phyloP scores from a whole-genome alignment of 179 eudicot genomes.

The Corrigiola litoralis region DNA sequence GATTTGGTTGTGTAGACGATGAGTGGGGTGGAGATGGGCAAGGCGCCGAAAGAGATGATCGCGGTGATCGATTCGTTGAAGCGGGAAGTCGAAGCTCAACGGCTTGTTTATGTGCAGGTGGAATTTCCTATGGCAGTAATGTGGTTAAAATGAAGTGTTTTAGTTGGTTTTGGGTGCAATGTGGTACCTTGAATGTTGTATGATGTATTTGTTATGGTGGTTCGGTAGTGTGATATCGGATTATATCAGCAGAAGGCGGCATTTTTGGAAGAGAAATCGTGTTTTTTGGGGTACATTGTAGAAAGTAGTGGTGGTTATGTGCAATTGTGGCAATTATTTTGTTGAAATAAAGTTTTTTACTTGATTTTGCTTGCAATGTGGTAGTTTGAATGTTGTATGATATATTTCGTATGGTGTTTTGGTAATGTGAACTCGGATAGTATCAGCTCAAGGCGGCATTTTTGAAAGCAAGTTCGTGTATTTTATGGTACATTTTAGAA shows the following conservation, averaged over 20 bases:
- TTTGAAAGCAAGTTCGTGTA: background rate
- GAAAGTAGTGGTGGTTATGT: background rate
- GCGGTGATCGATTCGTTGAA: conserved; percentile 64
- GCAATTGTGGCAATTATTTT: background rate
- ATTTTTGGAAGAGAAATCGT: background rate
- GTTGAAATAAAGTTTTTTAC: background rate
- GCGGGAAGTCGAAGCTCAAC: conserved; percentile 62
- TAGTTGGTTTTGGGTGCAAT: too few relatives aligned
- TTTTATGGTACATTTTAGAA: background rate
- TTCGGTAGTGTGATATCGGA: too few relatives aligned
- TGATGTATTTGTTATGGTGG: too few relatives aligned
- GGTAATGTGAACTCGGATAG: background rate
- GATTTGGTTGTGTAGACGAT: conserved; percentile 8
- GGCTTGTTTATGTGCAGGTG: conserved; percentile 62
- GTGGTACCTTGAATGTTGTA: too few relatives aligned
- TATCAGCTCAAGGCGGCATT: background rate
- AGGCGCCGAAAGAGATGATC: conserved; percentile 37
- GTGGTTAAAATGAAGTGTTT: too few relatives aligned
- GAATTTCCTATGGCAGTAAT: too few relatives aligned
- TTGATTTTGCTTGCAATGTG: background rate
- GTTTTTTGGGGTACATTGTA: background rate
- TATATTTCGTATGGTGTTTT: background rate
- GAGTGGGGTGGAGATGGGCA: conserved; percentile 15
- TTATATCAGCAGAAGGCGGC: too few relatives aligned
- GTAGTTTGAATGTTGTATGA: background rate